Evolutionary conservation across 2,329 filamentous ascomycete genomes (phyloP), one percentile per base, ranked within the genome.

Genomic region (Penicillium sp.): DNA sequence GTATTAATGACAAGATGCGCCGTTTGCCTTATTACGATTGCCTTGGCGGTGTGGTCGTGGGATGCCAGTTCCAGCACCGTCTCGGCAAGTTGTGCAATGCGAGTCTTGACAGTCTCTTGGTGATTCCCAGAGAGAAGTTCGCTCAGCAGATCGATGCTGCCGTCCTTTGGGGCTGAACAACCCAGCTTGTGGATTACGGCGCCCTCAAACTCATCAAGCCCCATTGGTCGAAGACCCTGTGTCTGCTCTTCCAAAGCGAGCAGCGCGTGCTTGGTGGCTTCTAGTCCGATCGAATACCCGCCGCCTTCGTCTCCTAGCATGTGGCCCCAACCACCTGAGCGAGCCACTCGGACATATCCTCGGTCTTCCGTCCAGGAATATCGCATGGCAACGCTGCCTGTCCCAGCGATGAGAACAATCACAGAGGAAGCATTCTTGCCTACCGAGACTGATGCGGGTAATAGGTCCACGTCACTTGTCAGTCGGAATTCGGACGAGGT

Each of bases 221-320:
- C 41, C 1, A 47, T 35, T 14, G 17, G n/a, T 1, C 41, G n/a
- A 41, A 69, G 45, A 1, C 62, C 63, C 0, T 72, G 58, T 0
- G 55, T 59, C 12, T 65, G 58, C 2, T 69, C 57, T 54, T 80
- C 76, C 8, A 73, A 59, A 3, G 63, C 58, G 2, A 60, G 59
- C n/a, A 81, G 60, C 0, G 76, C 69, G 4, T 65, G 58, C 12
- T 75, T 71, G 12, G 78, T 64, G 0, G 72, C 77, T 52, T 73
- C 68, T 31, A 73, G 62, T 1, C 79, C 79, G 14, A 81, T 76
- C 1, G 73, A 71, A 61, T 75, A 80, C 2, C 77, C 79, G 0
- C 73, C 73, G 0, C 79, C 79, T 39, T 81, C 77, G 52, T 82
- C 79, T 0, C 79, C 78, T 1, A 81, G 67, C 5, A 80, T 65